Conservation (phyloP, 1,284 basidiomycete species). For the Ganoderma boninense region DNA sequence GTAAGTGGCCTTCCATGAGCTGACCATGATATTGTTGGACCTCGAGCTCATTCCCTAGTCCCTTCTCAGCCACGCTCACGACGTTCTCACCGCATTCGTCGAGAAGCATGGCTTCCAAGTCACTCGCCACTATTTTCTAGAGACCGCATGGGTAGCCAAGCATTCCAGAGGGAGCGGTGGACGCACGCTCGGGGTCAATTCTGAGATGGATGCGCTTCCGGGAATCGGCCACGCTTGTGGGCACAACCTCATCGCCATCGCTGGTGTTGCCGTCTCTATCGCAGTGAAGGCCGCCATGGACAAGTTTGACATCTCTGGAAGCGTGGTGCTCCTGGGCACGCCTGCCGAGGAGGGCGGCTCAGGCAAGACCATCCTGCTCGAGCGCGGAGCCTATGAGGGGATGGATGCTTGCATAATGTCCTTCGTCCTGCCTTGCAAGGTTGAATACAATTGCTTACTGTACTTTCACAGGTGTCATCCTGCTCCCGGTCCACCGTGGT, state of each 20-base stretch:
- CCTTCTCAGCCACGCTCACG: slow-evolving; percentile 55
- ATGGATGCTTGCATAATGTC: slow-evolving; percentile 86
- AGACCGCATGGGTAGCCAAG: slow-evolving; percentile 82
- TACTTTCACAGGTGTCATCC: slow-evolving; percentile 69
- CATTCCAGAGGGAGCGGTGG: slow-evolving; percentile 68
- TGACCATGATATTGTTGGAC: neutral
- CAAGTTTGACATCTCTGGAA: slow-evolving; percentile 72
- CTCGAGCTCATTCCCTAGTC: neutral
- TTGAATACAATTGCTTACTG: slow-evolving; percentile 3
- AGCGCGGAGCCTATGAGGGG: slow-evolving; percentile 75
- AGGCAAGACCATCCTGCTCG: slow-evolving; percentile 83
- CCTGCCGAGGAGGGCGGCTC: slow-evolving; percentile 87
- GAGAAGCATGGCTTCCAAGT: slow-evolving; percentile 68
- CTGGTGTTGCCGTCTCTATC: slow-evolving; percentile 81
- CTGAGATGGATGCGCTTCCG: slow-evolving; percentile 75
- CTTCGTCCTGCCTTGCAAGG: slow-evolving; percentile 29
- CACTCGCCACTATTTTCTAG: slow-evolving; percentile 67
- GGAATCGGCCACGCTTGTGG: slow-evolving; percentile 83
- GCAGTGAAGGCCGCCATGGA: slow-evolving; percentile 68
- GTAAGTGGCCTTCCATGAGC: slow-evolving; percentile 33
- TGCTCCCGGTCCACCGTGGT: slow-evolving; percentile 56
- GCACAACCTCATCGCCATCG: slow-evolving; percentile 87
- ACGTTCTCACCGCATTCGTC: slow-evolving; percentile 64
- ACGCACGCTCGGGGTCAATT: slow-evolving; percentile 75
- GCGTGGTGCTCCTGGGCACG: slow-evolving; percentile 83